Evolutionary conservation across 768 basidiomycete genomes (phyloP).

Genomic region (Amanita rubescens): DNA sequence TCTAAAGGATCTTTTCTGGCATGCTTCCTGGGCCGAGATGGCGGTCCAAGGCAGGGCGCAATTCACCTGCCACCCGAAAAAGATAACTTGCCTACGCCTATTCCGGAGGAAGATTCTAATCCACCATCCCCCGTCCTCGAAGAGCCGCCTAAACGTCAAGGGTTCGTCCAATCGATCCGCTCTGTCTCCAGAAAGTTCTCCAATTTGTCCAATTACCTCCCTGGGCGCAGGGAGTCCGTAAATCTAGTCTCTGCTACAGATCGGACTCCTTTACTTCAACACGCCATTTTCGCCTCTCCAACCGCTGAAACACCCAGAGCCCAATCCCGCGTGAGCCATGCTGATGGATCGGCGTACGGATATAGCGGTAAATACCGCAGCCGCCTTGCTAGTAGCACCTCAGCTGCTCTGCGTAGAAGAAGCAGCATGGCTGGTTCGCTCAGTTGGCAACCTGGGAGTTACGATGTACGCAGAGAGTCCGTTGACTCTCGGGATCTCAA

Average conservation of each 20-base stretch:
- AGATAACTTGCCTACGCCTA: slow-evolving; percentile 33
- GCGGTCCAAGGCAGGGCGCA: slow-evolving; percentile 79
- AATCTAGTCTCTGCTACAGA: slow-evolving; percentile 28
- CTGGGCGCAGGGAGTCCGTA: slow-evolving; percentile 29
- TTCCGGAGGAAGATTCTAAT: slow-evolving; percentile 57
- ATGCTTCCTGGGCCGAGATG: slow-evolving; percentile 86
- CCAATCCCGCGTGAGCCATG: slow-evolving; percentile 50
- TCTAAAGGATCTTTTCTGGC: slow-evolving; percentile 72
- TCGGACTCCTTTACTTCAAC: slow-evolving; percentile 25
- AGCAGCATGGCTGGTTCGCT: slow-evolving; percentile 50
- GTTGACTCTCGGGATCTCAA: slow-evolving; percentile 51
- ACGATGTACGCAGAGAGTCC: slow-evolving; percentile 37
- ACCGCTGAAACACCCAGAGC: slow-evolving; percentile 33
- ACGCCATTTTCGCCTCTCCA: slow-evolving; percentile 37
- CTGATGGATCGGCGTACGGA: slow-evolving; percentile 76
- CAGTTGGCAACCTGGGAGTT: slow-evolving; percentile 41
- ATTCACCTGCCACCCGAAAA: slow-evolving; percentile 85
- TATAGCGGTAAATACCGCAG: slow-evolving; percentile 54
- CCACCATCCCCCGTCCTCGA: slow-evolving; percentile 41
- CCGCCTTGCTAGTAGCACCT: slow-evolving; percentile 41
- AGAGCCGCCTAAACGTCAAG: slow-evolving; percentile 30
- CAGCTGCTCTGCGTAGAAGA: slow-evolving; percentile 36
- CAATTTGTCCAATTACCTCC: slow-evolving; percentile 56
- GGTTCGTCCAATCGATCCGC: slow-evolving; percentile 35
- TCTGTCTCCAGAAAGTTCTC: slow-evolving; percentile 51